A percentile compares a stretch with the other conserved stretches of the same genome.
phyloP scores from a whole-genome alignment of 2,329 filamentous ascomycete genomes.

The Aspergillus carbonarius region DNA sequence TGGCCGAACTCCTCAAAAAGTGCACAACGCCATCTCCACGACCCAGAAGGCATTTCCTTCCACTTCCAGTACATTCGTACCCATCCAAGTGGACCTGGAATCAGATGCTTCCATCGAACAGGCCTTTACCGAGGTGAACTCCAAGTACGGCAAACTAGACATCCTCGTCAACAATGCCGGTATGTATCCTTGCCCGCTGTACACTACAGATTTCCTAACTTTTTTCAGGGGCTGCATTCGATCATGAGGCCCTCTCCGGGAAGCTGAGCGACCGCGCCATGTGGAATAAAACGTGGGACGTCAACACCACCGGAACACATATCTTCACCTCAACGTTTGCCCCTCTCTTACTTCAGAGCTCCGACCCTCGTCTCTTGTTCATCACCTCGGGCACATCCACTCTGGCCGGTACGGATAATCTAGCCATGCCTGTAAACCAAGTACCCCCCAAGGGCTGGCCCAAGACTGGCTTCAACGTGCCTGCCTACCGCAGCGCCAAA shows the following conservation, averaged over 20 bases:
- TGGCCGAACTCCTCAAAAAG: constrained; percentile 53
- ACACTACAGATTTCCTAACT: neutral
- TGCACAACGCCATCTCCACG: constrained; percentile 46
- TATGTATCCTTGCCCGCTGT: constrained; percentile 15
- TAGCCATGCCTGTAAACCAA: constrained; percentile 1
- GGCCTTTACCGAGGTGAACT: constrained; percentile 46
- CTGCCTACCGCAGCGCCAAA: constrained; percentile 45
- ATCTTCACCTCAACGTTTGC: constrained; percentile 49
- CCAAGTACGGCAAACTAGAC: constrained; percentile 50
- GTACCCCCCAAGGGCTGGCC: constrained; percentile 42
- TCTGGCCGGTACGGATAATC: constrained; percentile 25
- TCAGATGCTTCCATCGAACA: constrained; percentile 54
- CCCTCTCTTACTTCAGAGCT: constrained; percentile 49
- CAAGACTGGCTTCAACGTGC: constrained; percentile 28
- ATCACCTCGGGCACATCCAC: constrained; percentile 47
- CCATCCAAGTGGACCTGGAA: constrained; percentile 55
- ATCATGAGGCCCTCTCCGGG: constrained; percentile 28
- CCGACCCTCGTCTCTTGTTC: constrained; percentile 49
- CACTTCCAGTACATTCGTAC: constrained; percentile 44
- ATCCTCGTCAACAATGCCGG: constrained; percentile 60
- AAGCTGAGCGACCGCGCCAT: constrained; percentile 38
- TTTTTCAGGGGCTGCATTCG: constrained; percentile 23
- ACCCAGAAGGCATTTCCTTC: constrained; percentile 44
- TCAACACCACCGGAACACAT: constrained; percentile 53
- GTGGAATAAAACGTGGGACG: constrained; percentile 50